Evolutionary conservation across 1,139 yeast genomes (phyloP), one percentile per base, ranked within the genome.

Genomic region (Geotrichum australiense): DNA sequence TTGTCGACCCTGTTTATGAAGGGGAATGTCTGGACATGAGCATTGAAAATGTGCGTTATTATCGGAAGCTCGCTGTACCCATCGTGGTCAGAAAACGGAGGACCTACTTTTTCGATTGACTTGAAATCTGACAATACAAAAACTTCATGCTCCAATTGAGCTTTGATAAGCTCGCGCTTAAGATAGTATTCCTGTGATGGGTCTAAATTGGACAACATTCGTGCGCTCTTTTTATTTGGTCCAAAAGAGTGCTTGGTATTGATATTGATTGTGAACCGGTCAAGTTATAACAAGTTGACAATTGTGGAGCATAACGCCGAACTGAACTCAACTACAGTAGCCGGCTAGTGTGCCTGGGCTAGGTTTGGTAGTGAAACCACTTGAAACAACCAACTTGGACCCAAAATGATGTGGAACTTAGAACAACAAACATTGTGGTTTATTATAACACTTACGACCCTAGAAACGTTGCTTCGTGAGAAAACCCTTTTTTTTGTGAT

Each of bases 131-230:
- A 71, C 39, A 87, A 64, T 25, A 62, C 59, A 29, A 65, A 73
- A 34, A 86, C 66, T 59, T 89, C 97, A 5, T 70, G 59, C 20
- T 71, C 69, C 28, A 87, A 62, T 53, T 83, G 74, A 12, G 72
- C 66, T 49, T 77, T 74, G 25, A 89, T 64, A 27, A 89, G 68
- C 60, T 82, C 87, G 53, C 93, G 76, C 62, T 89, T 89, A 44
- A 89, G 69, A 58, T 83, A 84, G 55, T 89, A 96, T 61, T 85
- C 94, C 56, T 84, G 81, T 0, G 73, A 35, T n/a, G 47, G 43
- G 3, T n/a, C n/a, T n/a, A n/a, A n/a, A n/a, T n/a, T n/a, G n/a
- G n/a, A n/a, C n/a, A n/a, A n/a, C n/a, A n/a, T n/a, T n/a, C n/a
- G n/a, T n/a, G n/a, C n/a, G n/a, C n/a, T n/a, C n/a, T n/a, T n/a